These are phyloP conservation scores for Moricandia arvensis DNA, from an alignment of 345 rosid species.

Conservation along the genomic window DNA sequence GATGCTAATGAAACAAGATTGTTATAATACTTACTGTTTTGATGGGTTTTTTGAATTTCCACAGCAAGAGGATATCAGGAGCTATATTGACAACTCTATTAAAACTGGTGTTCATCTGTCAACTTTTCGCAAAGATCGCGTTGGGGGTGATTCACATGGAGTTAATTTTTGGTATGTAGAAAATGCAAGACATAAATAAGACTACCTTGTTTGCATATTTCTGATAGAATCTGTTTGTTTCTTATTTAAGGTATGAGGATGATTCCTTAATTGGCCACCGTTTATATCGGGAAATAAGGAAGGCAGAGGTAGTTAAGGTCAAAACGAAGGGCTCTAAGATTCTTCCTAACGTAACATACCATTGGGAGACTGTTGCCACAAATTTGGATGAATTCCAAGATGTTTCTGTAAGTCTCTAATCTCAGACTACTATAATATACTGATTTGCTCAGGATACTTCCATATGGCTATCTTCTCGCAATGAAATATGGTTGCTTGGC, in stretches of 20 bases:
- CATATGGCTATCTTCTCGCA: background rate
- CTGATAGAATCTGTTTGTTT: conserved; percentile 27
- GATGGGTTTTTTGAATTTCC: conserved; percentile 27
- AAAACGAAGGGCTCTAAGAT: conserved; percentile 82
- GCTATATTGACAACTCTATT: conserved; percentile 83
- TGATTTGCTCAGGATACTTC: conserved; percentile 6
- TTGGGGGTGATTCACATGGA: conserved; percentile 97
- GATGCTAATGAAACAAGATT: conserved; percentile 24
- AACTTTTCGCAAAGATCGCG: conserved; percentile 82
- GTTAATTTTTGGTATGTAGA: conserved; percentile 73
- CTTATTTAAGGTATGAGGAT: conserved; percentile 83
- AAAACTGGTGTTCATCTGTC: conserved; percentile 84
- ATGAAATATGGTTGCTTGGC: conserved; percentile 21
- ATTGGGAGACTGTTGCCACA: conserved; percentile 97
- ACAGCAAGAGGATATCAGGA: conserved; percentile 97
- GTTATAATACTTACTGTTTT: background rate
- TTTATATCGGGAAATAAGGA: conserved; percentile 88
- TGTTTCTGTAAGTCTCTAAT: conserved; percentile 63
- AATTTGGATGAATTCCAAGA: conserved; percentile 94
- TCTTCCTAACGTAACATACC: conserved; percentile 64
- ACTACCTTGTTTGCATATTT: conserved; percentile 19
- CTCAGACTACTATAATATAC: background rate
- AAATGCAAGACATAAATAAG: background rate
- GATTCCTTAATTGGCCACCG: conserved; percentile 91
- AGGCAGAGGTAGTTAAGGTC: conserved; percentile 69